Evolutionary conservation across 2,329 filamentous ascomycete genomes (phyloP).

Genomic region (Cladosporium sp.): DNA sequence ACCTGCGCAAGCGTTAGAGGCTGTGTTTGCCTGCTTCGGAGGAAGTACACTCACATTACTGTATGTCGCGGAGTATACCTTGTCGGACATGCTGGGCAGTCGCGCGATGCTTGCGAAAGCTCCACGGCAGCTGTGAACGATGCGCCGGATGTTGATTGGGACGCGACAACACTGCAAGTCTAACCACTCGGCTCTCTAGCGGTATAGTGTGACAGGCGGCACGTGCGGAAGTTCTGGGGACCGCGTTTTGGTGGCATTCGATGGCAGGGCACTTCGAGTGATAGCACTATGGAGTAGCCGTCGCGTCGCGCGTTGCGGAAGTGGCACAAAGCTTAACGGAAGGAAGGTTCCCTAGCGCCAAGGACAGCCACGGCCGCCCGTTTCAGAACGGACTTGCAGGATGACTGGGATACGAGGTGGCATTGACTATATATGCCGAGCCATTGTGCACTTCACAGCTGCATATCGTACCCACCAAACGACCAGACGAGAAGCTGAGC

Average conservation of each 20-base stretch:
- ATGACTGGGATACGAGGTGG: slow-evolving; percentile 16
- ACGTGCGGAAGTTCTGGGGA: neutral
- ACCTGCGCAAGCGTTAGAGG: slow-evolving; percentile 59
- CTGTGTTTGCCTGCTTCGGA: neutral
- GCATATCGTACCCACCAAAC: neutral
- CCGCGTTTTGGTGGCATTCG: neutral
- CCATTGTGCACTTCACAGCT: neutral
- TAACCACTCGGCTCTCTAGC: neutral
- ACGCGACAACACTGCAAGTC: neutral
- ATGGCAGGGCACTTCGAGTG: neutral
- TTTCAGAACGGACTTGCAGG: neutral
- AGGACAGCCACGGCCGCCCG: slow-evolving; percentile 1
- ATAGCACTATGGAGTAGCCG: neutral
- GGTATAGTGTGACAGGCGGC: neutral
- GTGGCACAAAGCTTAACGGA: neutral
- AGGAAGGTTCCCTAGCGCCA: slow-evolving; percentile 4
- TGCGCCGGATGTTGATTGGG: neutral
- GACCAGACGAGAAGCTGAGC: slow-evolving; percentile 8
- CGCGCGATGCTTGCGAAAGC: neutral
- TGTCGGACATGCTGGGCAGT: slow-evolving; percentile 28
- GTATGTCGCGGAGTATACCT: slow-evolving; percentile 66
- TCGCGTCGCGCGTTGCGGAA: slow-evolving; percentile 1
- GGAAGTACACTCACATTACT: slow-evolving; percentile 46
- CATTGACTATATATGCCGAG: neutral
- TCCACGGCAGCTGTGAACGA: neutral